Evolutionary conservation across 148 eudicot species (phyloP).

Genomic region (Dysphania ambrosioides): DNA sequence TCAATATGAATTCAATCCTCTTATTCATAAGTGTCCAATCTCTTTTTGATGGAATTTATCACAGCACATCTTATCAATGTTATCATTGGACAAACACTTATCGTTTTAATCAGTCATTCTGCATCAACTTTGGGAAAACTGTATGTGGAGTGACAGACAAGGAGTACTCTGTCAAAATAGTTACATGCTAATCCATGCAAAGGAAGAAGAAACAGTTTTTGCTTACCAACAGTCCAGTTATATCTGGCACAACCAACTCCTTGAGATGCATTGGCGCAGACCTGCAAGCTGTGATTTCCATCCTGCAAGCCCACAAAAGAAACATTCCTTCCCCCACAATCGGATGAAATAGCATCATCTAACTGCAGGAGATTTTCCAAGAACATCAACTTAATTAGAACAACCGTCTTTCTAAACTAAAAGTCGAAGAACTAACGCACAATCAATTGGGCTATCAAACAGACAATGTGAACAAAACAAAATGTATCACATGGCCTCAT

Average conservation of each 20-base stretch:
- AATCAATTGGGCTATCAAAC: not conserved
- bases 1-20: too few relatives aligned
- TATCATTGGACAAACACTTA: too few relatives aligned
- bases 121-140: too few relatives aligned
- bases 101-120: too few relatives aligned
- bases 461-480: not conserved
- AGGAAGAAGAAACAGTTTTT: not conserved
- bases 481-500: not conserved
- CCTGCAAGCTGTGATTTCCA: slow-evolving; percentile 72
- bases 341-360: slow-evolving; percentile 44
- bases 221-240: slow-evolving; percentile 51
- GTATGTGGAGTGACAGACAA: too few relatives aligned
- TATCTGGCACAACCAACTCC: slow-evolving; percentile 65
- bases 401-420: not conserved
- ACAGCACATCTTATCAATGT: too few relatives aligned
- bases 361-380: slow-evolving; percentile 51
- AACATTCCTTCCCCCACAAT: slow-evolving; percentile 51
- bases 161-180: too few relatives aligned
- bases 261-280: slow-evolving; percentile 53
- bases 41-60: too few relatives aligned
- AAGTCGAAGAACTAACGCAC: not conserved
- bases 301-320: slow-evolving; percentile 52
- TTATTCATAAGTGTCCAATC: too few relatives aligned
- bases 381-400: slow-evolving; percentile 14
- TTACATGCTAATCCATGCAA: too few relatives aligned